Conservation (phyloP, 148 eudicot species). For the Dianthus caryophyllus region DNA sequence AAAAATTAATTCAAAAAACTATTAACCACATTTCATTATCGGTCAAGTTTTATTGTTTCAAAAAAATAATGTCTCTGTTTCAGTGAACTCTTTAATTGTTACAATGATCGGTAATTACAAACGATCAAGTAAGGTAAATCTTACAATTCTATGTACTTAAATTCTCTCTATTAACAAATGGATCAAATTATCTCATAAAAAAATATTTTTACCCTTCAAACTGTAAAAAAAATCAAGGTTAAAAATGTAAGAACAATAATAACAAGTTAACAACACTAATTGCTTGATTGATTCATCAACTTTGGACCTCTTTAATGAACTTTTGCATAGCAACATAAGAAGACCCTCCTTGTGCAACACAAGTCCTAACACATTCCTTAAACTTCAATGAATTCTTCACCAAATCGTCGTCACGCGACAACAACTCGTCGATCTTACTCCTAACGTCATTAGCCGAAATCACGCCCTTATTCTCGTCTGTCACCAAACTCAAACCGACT, state of each 20-base stretch:
- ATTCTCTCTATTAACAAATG: no score
- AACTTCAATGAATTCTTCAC: conserved; percentile 13
- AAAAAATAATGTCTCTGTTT: no score
- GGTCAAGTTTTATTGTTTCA: no score
- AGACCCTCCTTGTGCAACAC: conserved; percentile 19
- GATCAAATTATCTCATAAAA: no score
- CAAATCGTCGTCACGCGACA: conserved; percentile 20
- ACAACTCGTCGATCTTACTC: conserved; percentile 28
- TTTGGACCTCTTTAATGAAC: conserved; percentile 21
- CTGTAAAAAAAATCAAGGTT: no score
- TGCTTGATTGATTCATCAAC: conserved; percentile 2
- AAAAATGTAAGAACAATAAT: not conserved
- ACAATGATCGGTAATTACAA: no score
- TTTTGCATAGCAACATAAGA: conserved; percentile 14
- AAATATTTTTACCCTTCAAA: no score
- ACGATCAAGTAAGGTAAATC: no score
- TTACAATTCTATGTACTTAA: no score
- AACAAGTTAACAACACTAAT: not conserved
- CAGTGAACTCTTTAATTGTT: no score
- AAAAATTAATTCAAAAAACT: no score
- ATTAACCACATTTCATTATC: no score
- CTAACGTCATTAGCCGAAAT: conserved; percentile 30
- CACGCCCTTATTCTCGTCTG: conserved; percentile 16
- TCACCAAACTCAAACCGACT: conserved; percentile 26
- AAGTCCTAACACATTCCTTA: conserved; percentile 14